Conservation (phyloP, 768 basidiomycete genomes). For the Naganishia vaughanmartiniae region DNA sequence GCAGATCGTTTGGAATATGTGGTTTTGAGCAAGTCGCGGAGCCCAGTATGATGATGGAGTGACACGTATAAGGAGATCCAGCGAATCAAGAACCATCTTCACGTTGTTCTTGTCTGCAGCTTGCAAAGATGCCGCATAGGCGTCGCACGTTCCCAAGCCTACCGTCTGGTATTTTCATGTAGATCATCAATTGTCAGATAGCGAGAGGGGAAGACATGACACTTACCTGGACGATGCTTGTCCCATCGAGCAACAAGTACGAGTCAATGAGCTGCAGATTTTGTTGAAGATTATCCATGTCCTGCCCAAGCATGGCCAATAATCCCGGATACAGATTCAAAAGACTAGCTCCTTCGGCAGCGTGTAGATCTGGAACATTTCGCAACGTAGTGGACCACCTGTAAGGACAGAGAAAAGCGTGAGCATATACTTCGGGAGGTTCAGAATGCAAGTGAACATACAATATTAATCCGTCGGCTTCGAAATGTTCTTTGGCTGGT, state of each 20-base stretch:
- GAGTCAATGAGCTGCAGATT: slow-evolving; percentile 45
- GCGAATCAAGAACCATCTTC: slow-evolving; percentile 37
- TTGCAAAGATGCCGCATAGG: slow-evolving; percentile 33
- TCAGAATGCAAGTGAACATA: slow-evolving; percentile 29
- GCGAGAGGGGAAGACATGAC: background rate
- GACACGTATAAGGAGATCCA: slow-evolving; percentile 41
- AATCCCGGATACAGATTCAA: slow-evolving; percentile 44
- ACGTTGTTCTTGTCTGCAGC: slow-evolving; percentile 38
- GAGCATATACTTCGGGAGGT: background rate
- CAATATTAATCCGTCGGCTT: slow-evolving; percentile 48
- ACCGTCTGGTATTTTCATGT: slow-evolving; percentile 31
- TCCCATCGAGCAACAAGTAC: slow-evolving; percentile 47
- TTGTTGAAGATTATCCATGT: slow-evolving; percentile 42
- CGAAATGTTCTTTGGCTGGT: slow-evolving; percentile 50
- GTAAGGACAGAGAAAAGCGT: background rate
- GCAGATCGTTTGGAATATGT: slow-evolving; percentile 44
- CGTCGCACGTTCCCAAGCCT: slow-evolving; percentile 37
- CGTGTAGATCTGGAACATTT: slow-evolving; percentile 41
- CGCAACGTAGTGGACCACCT: slow-evolving; percentile 49
- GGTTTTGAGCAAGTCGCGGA: slow-evolving; percentile 39
- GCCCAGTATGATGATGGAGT: slow-evolving; percentile 36
- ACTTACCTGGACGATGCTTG: slow-evolving; percentile 23
- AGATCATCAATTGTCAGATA: background rate
- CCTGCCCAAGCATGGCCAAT: slow-evolving; percentile 40
- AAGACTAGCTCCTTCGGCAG: slow-evolving; percentile 40